Conservation (phyloP, 139 green algal genomes). For the Coccomyxa sp. region DNA sequence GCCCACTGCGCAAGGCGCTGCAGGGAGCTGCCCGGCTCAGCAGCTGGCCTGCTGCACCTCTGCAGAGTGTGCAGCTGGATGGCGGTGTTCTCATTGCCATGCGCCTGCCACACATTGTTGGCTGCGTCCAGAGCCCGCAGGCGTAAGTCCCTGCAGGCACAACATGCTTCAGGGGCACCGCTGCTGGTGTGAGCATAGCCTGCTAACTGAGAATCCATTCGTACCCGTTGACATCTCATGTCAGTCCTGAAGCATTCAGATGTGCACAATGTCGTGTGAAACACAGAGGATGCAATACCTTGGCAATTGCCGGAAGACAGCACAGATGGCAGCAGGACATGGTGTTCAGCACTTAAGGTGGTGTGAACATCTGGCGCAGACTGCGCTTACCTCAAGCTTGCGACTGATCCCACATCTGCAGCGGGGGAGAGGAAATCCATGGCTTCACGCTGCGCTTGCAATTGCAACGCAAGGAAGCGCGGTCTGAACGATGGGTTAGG, state of each 20-base stretch:
- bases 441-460: background rate
- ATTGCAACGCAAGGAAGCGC: constrained; percentile 14
- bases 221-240: background rate
- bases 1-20: background rate
- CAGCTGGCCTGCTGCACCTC: background rate
- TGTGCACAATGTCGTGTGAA: background rate
- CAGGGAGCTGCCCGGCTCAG: background rate
- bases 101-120: background rate
- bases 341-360: background rate
- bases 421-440: background rate
- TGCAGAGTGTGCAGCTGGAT: background rate
- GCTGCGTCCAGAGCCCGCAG: background rate
- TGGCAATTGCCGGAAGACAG: too few relatives aligned
- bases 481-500: background rate
- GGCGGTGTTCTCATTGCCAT: background rate
- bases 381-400: background rate
- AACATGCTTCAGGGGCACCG: too few relatives aligned
- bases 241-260: background rate
- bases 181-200: too few relatives aligned
- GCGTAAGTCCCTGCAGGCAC: background rate
- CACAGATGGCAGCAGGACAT: too few relatives aligned
- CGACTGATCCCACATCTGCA: background rate
- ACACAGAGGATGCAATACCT: background rate
- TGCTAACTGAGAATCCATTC: too few relatives aligned
- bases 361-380: background rate